Conservation (phyloP, 2,329 filamentous ascomycete species). For the Calonectria naviculata region DNA sequence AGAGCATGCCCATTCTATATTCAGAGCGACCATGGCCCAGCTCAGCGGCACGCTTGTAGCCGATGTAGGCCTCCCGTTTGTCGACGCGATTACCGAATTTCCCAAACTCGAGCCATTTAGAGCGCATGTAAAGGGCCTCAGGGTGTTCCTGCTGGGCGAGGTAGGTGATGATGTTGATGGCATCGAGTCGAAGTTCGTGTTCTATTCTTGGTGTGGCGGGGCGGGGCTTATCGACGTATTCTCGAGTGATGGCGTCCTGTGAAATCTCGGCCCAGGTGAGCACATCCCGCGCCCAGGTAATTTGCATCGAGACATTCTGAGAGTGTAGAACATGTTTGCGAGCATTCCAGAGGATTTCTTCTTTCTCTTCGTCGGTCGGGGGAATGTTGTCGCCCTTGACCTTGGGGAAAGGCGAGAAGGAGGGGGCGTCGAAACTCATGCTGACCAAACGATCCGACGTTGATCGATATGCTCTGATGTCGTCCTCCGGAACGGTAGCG, state of each 20-base stretch:
- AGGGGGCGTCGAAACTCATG: conserved; percentile 70
- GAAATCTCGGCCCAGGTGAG: conserved; percentile 89
- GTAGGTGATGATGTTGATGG: conserved; percentile 91
- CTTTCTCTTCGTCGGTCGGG: conserved; percentile 93
- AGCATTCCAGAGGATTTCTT: conserved; percentile 87
- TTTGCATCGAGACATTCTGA: conserved; percentile 94
- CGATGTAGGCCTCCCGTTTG: conserved; percentile 92
- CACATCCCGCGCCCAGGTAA: conserved; percentile 95
- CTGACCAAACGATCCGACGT: conserved; percentile 51
- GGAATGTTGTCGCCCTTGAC: conserved; percentile 89
- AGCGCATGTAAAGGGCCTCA: conserved; percentile 91
- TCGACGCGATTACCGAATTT: conserved; percentile 92
- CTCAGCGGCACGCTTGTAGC: conserved; percentile 87
- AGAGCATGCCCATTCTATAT: conserved; percentile 98
- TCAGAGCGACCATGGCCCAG: conserved; percentile 89
- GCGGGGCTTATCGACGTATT: conserved; percentile 64
- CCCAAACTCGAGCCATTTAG: conserved; percentile 98
- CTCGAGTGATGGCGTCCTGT: conserved; percentile 78
- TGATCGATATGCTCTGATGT: conserved; percentile 52
- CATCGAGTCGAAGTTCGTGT: conserved; percentile 87
- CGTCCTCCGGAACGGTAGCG: conserved; percentile 48
- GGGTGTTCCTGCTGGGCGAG: conserved; percentile 92
- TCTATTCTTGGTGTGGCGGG: conserved; percentile 87
- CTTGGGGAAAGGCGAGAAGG: conserved; percentile 92
- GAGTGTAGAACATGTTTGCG: conserved; percentile 88